These are phyloP conservation scores for Albatrellus ellisii DNA, from an alignment of 768 basidiomycete genomes.

Conservation along the genomic window DNA sequence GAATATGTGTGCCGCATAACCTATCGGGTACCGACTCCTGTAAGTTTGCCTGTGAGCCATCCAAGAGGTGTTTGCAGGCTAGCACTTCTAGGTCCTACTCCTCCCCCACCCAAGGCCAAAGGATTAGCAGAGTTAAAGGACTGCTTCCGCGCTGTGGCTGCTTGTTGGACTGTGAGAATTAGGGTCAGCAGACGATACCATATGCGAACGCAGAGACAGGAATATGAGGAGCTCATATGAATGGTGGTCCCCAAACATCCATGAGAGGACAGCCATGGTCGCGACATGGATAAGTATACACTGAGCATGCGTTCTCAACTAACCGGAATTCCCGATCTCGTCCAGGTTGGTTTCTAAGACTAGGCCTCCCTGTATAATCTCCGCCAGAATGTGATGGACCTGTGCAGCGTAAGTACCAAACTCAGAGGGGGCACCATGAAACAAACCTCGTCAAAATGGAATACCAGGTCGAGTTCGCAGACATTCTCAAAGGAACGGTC, in stretches of 20 bases:
- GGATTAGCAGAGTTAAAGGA: conserved; percentile 77
- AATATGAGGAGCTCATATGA: too few relatives aligned
- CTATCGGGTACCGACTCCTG: conserved; percentile 45
- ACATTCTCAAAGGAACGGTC: conserved; percentile 97
- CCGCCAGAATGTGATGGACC: conserved; percentile 93
- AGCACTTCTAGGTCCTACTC: conserved; percentile 45
- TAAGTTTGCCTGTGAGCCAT: conserved; percentile 67
- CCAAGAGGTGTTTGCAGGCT: conserved; percentile 60
- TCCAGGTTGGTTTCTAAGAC: conserved; percentile 93
- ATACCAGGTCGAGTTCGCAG: conserved; percentile 95
- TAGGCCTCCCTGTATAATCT: conserved; percentile 92
- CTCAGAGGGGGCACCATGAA: background rate
- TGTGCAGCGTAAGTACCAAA: conserved; percentile 18
- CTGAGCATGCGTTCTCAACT: conserved; percentile 16
- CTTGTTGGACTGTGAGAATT: conserved; percentile 42
- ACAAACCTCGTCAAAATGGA: conserved; percentile 93
- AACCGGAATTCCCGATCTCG: conserved; percentile 65
- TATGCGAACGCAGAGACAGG: background rate
- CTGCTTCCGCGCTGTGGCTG: conserved; percentile 60
- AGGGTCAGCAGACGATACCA: background rate
- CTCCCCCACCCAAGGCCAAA: conserved; percentile 51
- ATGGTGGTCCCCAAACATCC: too few relatives aligned
- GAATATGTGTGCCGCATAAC: background rate
- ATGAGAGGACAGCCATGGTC: too few relatives aligned
- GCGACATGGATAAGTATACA: background rate